phyloP scores from a whole-genome alignment of 2,329 filamentous ascomycete species.

The Nakataea oryzae region DNA sequence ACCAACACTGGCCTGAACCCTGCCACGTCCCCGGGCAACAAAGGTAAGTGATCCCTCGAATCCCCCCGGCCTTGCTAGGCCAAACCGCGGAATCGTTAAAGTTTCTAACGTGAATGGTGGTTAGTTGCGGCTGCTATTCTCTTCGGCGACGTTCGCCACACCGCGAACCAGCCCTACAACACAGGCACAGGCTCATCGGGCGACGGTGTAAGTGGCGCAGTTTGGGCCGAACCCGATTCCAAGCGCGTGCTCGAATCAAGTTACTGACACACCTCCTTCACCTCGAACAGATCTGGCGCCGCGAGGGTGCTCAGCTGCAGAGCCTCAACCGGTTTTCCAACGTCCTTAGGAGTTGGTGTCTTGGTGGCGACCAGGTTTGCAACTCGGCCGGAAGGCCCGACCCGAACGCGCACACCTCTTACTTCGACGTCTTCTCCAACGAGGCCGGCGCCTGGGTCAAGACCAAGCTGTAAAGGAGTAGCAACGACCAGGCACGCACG shows the following conservation, averaged over 20 bases:
- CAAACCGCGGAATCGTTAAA: neutral
- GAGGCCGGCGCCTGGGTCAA: constrained; percentile 17
- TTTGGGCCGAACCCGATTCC: neutral
- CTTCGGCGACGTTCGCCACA: constrained; percentile 18
- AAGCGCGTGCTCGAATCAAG: neutral
- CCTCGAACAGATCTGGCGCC: neutral
- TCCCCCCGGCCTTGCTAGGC: neutral
- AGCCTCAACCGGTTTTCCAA: constrained; percentile 11
- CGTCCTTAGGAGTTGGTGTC: constrained; percentile 16
- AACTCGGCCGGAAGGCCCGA: constrained; percentile 12
- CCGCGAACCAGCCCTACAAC: constrained; percentile 16
- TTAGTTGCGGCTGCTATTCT: constrained; percentile 13
- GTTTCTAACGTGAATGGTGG: neutral
- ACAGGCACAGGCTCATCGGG: constrained; percentile 12
- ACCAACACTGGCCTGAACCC: constrained; percentile 6
- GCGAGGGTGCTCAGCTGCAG: constrained; percentile 7
- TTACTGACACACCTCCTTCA: neutral
- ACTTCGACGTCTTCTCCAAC: constrained; percentile 17
- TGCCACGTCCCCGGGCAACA: constrained; percentile 6
- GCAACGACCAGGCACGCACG: neutral
- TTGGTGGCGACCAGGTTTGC: constrained; percentile 17
- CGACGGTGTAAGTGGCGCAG: constrained; percentile 7
- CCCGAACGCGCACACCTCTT: constrained; percentile 16
- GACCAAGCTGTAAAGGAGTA: constrained; percentile 7
- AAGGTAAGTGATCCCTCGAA: constrained; percentile 3